Conservation (phyloP, 2,329 filamentous ascomycete genomes). For the Cryphonectria radicalis region DNA sequence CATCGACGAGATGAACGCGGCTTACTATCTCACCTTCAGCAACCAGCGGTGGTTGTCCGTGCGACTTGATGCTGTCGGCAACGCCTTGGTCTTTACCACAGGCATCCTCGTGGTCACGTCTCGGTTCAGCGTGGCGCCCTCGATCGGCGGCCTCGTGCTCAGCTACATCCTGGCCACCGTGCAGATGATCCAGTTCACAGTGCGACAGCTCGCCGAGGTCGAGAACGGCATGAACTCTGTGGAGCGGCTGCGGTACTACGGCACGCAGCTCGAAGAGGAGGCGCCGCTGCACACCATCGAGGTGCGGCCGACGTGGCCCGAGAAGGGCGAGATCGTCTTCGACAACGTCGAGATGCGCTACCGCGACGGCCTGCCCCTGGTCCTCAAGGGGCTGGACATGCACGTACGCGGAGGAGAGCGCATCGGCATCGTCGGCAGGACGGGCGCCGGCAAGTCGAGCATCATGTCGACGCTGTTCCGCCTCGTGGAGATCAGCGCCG, state of each 20-base stretch:
- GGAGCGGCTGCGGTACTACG: conserved; percentile 90
- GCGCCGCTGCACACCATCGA: conserved; percentile 79
- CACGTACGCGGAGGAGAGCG: conserved; percentile 76
- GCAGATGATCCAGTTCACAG: conserved; percentile 94
- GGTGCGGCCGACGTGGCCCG: conserved; percentile 78
- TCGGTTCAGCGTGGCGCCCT: conserved; percentile 82
- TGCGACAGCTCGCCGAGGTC: conserved; percentile 90
- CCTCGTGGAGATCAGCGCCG: conserved; percentile 51
- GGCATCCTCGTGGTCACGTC: conserved; percentile 92
- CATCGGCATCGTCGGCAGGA: conserved; percentile 71
- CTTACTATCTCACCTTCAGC: conserved; percentile 93
- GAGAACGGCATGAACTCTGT: conserved; percentile 99
- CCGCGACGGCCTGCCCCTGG: conserved; percentile 71
- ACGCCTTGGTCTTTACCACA: conserved; percentile 81
- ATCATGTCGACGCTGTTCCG: conserved; percentile 69
- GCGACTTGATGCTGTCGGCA: conserved; percentile 83
- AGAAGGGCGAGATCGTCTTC: conserved; percentile 81
- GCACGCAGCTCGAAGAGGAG: conserved; percentile 84
- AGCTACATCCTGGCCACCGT: conserved; percentile 93
- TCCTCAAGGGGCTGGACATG: conserved; percentile 72
- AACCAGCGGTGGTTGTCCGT: conserved; percentile 94
- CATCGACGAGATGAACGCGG: conserved; percentile 90
- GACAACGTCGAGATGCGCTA: conserved; percentile 80
- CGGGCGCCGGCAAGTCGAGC: conserved; percentile 68
- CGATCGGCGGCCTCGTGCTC: conserved; percentile 84